These are phyloP conservation scores for Darksidea phi DNA, from an alignment of 495 filamentous ascomycete genomes.

Conservation along the genomic window DNA sequence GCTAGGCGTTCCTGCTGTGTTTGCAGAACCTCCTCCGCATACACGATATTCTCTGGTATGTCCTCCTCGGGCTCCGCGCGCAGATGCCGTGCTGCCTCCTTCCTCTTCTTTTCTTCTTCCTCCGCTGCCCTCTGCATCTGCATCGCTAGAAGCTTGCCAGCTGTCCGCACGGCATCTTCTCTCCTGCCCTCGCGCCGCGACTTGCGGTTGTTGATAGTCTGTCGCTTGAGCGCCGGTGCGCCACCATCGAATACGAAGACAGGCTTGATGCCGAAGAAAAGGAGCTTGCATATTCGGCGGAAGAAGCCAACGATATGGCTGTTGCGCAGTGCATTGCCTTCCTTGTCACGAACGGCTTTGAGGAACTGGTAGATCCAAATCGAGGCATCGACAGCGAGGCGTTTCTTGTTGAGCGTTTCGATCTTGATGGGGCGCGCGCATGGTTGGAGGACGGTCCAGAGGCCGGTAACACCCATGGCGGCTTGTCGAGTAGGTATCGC, in stretches of 20 bases:
- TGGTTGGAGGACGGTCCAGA: constrained; percentile 92
- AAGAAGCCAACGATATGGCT: constrained; percentile 97
- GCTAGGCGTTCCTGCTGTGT: constrained; percentile 69
- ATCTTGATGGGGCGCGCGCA: constrained; percentile 89
- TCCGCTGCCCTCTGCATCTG: constrained; percentile 89
- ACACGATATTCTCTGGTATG: constrained; percentile 72
- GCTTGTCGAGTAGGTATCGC: constrained; percentile 1
- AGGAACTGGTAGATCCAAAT: constrained; percentile 99
- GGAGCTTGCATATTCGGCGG: constrained; percentile 91
- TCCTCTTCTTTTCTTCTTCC: constrained; percentile 70
- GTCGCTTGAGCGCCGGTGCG: constrained; percentile 84
- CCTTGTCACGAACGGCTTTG: constrained; percentile 96
- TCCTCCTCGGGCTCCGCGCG: constrained; percentile 60
- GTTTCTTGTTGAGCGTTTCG: constrained; percentile 90
- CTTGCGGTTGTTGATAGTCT: constrained; percentile 80
- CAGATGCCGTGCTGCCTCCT: constrained; percentile 46
- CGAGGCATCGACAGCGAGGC: constrained; percentile 93
- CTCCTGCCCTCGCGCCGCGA: constrained; percentile 78
- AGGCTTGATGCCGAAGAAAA: constrained; percentile 93
- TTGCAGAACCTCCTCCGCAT: constrained; percentile 86
- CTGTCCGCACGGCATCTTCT: constrained; percentile 89
- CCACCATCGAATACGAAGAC: constrained; percentile 99
- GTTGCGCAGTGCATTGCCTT: constrained; percentile 94
- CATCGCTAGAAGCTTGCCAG: constrained; percentile 82
- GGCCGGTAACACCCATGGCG: constrained; percentile 92